A percentile compares a stretch with the other conserved stretches of the same genome.
phyloP scores from a whole-genome alignment of 805 yeast species.

The Saccharomycodes ludwigii region DNA sequence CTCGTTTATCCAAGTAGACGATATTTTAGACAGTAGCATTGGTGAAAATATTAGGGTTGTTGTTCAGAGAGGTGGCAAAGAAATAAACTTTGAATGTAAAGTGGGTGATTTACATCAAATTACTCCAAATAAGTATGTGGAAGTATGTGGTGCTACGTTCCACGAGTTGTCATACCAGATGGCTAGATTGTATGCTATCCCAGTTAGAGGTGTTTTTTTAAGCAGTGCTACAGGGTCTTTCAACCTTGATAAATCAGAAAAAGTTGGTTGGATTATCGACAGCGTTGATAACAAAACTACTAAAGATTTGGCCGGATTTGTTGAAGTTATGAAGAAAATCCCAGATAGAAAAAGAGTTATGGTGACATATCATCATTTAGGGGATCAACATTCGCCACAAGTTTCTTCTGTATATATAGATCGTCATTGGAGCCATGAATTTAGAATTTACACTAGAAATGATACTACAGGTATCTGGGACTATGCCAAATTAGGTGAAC shows the following conservation, averaged over 20 bases:
- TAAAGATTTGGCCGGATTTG: constrained; percentile 60
- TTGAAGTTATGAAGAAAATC: constrained; percentile 63
- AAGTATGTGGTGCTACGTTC: constrained; percentile 78
- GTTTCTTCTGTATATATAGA: constrained; percentile 61
- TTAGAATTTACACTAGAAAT: constrained; percentile 55
- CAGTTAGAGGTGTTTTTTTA: constrained; percentile 74
- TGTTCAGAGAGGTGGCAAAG: constrained; percentile 66
- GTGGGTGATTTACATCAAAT: constrained; percentile 72
- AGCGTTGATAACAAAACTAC: constrained; percentile 64
- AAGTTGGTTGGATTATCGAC: constrained; percentile 72
- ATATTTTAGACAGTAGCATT: constrained; percentile 60
- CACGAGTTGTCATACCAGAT: constrained; percentile 79
- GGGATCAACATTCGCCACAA: constrained; percentile 66
- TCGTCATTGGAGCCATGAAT: constrained; percentile 72
- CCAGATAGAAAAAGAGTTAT: constrained; percentile 70
- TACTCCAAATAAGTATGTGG: constrained; percentile 71
- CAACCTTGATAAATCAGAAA: constrained; percentile 42
- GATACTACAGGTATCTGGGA: constrained; percentile 50
- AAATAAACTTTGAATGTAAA: constrained; percentile 33
- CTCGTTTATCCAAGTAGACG: constrained; percentile 72
- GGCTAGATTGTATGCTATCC: constrained; percentile 74
- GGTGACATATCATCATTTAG: constrained; percentile 59
- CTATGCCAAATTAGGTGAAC: constrained; percentile 35
- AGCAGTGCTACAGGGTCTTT: constrained; percentile 73
- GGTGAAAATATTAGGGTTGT: constrained; percentile 43